Evolutionary conservation across 1,284 basidiomycete species (phyloP).

Genomic region (Testicularia cyperi): DNA sequence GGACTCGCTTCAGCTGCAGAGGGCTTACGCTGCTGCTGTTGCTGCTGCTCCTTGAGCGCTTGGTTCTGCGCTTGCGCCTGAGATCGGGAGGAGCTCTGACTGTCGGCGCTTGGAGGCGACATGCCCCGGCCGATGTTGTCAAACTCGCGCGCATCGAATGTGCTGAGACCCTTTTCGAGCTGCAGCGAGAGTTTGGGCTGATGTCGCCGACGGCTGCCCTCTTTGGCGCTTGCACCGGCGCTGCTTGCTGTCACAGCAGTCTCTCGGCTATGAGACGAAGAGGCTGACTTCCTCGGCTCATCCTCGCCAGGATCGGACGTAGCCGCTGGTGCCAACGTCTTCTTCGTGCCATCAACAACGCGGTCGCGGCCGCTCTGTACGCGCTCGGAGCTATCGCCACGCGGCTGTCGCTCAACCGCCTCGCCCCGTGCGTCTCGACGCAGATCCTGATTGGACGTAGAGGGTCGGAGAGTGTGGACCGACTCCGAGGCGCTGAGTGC

Average conservation of each 20-base stretch:
- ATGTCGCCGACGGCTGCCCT: slow-evolving; percentile 24
- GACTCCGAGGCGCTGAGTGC: slow-evolving; percentile 28
- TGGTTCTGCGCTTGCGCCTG: background rate
- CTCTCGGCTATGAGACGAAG: slow-evolving; percentile 31
- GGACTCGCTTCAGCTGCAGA: no score
- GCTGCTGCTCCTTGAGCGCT: background rate
- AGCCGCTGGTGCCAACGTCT: no score
- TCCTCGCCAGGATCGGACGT: slow-evolving; percentile 1
- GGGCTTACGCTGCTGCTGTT: no score
- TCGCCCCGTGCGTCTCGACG: slow-evolving; percentile 9
- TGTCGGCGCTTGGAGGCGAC: slow-evolving; percentile 14
- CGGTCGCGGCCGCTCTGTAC: background rate
- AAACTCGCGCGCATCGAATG: slow-evolving; percentile 47
- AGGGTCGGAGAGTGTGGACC: slow-evolving; percentile 38
- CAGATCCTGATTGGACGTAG: slow-evolving; percentile 45
- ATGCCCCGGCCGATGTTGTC: slow-evolving; percentile 34
- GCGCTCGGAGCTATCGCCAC: background rate
- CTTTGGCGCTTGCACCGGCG: slow-evolving; percentile 12
- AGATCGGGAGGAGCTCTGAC: slow-evolving; percentile 3
- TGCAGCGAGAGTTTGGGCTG: slow-evolving; percentile 47
- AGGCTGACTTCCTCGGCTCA: slow-evolving; percentile 27
- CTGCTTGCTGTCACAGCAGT: slow-evolving; percentile 25
- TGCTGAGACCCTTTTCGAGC: slow-evolving; percentile 49
- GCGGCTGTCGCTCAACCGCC: no score
- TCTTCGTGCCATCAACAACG: background rate